Conservation (phyloP, 495 filamentous ascomycete genomes). For the Melanomma pulvis-pyrius region DNA sequence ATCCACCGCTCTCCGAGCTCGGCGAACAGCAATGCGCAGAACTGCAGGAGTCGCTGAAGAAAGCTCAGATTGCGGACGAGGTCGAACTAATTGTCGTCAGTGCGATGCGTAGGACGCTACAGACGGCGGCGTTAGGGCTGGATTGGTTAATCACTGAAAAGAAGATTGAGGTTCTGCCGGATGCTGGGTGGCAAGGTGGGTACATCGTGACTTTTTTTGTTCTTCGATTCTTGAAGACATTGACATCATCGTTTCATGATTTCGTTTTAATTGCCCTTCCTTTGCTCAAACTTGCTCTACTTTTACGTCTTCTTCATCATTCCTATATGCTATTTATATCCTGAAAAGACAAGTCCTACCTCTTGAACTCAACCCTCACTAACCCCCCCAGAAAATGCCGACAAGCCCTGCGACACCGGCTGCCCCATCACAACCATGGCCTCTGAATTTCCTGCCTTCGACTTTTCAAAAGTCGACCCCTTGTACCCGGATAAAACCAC, state of each 20-base stretch:
- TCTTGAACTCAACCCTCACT: constrained; percentile 11
- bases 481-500: constrained; percentile 60
- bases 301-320: too few species aligned
- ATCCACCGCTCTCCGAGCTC: constrained; percentile 59
- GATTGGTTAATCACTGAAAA: constrained; percentile 54
- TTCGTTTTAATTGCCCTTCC: too few species aligned
- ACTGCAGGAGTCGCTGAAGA: constrained; percentile 51
- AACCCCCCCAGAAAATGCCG: constrained; percentile 56
- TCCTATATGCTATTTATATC: too few species aligned
- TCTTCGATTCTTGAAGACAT: background rate
- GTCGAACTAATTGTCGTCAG: constrained; percentile 60
- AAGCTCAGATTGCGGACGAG: constrained; percentile 52
- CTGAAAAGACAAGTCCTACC: too few species aligned
- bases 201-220: background rate
- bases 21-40: constrained; percentile 56
- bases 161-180: constrained; percentile 55
- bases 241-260: too few species aligned
- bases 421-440: constrained; percentile 48
- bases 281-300: too few species aligned
- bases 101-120: constrained; percentile 60
- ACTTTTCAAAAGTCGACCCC: constrained; percentile 57
- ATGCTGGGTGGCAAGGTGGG: constrained; percentile 55
- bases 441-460: constrained; percentile 55
- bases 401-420: constrained; percentile 61
- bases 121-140: constrained; percentile 57